A percentile compares a stretch with the other conserved stretches of the same genome.
These are phyloP conservation scores for Cyclotella distinguenda DNA, from an alignment of 108 stramenopile genomes.

Conservation along the genomic window DNA sequence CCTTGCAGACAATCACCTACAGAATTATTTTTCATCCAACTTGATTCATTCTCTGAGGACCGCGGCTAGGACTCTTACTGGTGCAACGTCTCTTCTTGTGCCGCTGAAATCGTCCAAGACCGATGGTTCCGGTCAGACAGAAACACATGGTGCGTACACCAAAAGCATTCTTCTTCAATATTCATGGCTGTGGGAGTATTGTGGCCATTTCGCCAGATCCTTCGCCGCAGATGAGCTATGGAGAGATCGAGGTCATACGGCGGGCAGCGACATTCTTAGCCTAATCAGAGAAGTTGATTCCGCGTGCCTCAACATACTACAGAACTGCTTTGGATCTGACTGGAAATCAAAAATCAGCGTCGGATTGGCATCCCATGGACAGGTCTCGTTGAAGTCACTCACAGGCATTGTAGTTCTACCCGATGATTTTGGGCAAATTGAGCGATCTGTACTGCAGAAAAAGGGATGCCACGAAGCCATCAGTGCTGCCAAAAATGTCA, in stretches of 20 bases:
- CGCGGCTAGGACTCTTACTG: slow-evolving; percentile 61
- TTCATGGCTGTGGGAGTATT: slow-evolving; percentile 81
- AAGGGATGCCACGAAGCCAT: slow-evolving; percentile 45
- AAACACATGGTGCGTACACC: slow-evolving; percentile 33
- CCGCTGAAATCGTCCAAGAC: slow-evolving; percentile 13
- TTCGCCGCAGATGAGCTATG: slow-evolving; percentile 79
- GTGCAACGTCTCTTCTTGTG: slow-evolving; percentile 51
- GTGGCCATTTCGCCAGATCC: slow-evolving; percentile 86
- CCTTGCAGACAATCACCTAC: slow-evolving; percentile 72
- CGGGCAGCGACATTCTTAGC: slow-evolving; percentile 66
- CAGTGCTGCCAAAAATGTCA: slow-evolving; percentile 37
- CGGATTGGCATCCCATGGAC: slow-evolving; percentile 32
- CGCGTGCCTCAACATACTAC: slow-evolving; percentile 17
- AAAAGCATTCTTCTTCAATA: slow-evolving; percentile 66
- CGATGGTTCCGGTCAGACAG: slow-evolving; percentile 2
- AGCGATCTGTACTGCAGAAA: slow-evolving; percentile 36
- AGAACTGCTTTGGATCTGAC: slow-evolving; percentile 22
- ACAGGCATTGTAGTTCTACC: slow-evolving; percentile 42
- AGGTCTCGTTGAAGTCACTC: slow-evolving; percentile 37
- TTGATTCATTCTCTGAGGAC: slow-evolving; percentile 73
- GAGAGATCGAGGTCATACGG: slow-evolving; percentile 78
- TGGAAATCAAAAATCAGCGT: slow-evolving; percentile 22
- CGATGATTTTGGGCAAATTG: slow-evolving; percentile 40
- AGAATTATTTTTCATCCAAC: slow-evolving; percentile 77
- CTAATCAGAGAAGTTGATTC: slow-evolving; percentile 55